Percentiles rank a stretch among this genome's conserved stretches.
These are phyloP conservation scores for Hypoxylon rickii DNA, from an alignment of 495 filamentous ascomycete species.

Conservation along the genomic window DNA sequence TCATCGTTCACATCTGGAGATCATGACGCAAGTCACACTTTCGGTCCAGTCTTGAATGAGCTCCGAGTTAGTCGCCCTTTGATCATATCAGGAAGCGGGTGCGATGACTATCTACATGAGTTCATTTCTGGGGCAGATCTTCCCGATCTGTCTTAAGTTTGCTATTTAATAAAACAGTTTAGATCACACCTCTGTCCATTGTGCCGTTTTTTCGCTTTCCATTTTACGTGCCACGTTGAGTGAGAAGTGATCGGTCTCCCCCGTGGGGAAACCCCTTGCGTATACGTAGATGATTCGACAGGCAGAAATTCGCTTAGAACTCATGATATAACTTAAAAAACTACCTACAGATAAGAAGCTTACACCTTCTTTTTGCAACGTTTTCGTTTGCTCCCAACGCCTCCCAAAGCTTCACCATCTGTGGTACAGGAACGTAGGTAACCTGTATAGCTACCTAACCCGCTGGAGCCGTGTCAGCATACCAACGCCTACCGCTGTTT, in stretches of 20 bases:
- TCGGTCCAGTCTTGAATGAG: constrained; percentile 6
- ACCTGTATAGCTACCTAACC: constrained; percentile 1
- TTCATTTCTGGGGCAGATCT: neutral
- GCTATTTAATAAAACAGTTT: neutral
- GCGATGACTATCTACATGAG: neutral
- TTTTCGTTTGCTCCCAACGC: constrained; percentile 23
- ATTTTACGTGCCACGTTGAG: no score
- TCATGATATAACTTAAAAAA: no score
- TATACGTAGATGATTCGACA: neutral
- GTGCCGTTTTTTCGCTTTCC: no score
- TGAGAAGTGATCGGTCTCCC: neutral
- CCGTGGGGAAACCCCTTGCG: neutral
- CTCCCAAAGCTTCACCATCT: constrained; percentile 4
- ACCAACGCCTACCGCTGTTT: constrained; percentile 2
- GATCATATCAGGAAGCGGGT: neutral
- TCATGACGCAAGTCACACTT: constrained; percentile 33
- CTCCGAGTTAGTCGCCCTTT: neutral
- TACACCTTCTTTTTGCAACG: constrained; percentile 16
- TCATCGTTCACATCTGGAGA: constrained; percentile 16
- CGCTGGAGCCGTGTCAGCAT: constrained; percentile 5
- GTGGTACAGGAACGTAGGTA: constrained; percentile 15
- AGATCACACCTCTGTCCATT: no score
- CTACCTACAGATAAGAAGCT: no score
- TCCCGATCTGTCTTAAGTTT: neutral
- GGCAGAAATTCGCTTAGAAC: neutral